Conservation (phyloP, 371 early-diverging fungal species). For the Chytridium lagenaria region DNA sequence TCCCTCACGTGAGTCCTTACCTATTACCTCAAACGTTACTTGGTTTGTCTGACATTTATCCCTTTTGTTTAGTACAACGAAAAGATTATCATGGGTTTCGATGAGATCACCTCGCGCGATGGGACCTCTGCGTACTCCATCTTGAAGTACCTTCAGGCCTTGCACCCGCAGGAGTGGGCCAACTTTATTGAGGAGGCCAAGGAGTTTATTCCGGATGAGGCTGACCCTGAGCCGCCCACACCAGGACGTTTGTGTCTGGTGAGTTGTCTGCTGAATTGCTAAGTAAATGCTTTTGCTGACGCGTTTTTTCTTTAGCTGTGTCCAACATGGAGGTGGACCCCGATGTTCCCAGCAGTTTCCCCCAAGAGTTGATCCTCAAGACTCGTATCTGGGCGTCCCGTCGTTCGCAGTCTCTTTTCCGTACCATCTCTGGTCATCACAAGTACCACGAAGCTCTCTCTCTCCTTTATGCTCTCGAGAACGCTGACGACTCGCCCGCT, state of each 20-base stretch:
- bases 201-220: slow-evolving; percentile 32
- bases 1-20: slow-evolving; percentile 84
- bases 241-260: neutral
- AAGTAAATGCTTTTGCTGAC: no score
- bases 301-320: no score
- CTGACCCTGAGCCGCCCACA: neutral
- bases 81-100: slow-evolving; percentile 62
- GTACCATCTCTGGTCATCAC: slow-evolving; percentile 86
- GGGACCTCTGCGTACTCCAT: slow-evolving; percentile 14
- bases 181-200: slow-evolving; percentile 91
- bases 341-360: neutral
- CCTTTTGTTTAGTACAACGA: slow-evolving; percentile 65
- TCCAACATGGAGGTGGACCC: neutral
- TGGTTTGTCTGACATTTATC: slow-evolving; percentile 78
- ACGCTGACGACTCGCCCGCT: slow-evolving; percentile 51
- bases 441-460: slow-evolving; percentile 86
- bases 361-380: neutral
- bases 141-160: slow-evolving; percentile 74
- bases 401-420: slow-evolving; percentile 84
- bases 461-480: slow-evolving; percentile 81
- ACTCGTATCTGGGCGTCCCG: slow-evolving; percentile 31
- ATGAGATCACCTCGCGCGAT: slow-evolving; percentile 11
- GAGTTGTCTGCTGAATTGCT: no score
- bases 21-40: slow-evolving; percentile 59
- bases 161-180: slow-evolving; percentile 87